Base-by-base conservation (phyloP, 495 filamentous ascomycete genomes). In the Daldinia grandis region DNA sequence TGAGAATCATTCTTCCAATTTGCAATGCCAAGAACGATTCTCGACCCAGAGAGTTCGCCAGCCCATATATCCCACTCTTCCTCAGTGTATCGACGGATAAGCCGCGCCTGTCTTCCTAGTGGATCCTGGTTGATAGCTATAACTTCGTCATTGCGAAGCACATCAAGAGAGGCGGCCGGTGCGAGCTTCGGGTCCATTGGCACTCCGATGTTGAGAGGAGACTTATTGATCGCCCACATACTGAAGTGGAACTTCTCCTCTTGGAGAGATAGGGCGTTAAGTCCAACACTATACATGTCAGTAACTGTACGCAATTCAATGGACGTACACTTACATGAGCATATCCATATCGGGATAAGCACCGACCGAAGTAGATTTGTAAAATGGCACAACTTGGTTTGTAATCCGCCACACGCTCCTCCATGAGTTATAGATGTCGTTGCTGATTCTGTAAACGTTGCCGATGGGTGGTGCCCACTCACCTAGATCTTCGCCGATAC, bases 311-410 rank as follows among this genome's bases (percentile, higher is more conserved):
- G 6, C 19, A 1, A 44, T 25, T 17, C 12, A 50, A 24, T 71
- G 64, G 0, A 77, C 73, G n/a, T 77, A 72, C n/a, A 27, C 66
- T 68, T 68, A 76, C 74, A 84, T 80, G 17, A 87, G 71, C 86
- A 87, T 88, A 54, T 88, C 86, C 61, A 87, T 79, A 73, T 88
- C 85, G 10, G 85, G 84, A 77, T 82, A 85, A 49, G 83, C 81
- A 10, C 84, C 84, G 0, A 81, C 79, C 0, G 73, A 60, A 24
- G 75, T 75, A 58, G 78, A 78, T 31, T 76, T 73, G 25, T 68
- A 50, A 55, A 78, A 79, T 21, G 80, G 83, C 0, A 82, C 85
- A 1, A 82, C 81, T 40, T 86, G 81, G 54, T 84, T 85, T 25
- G 83, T 73, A 14, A 83, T 85, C 0, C 85, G 77, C 74, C 80